Evolutionary conservation across 495 filamentous ascomycete genomes (phyloP), one percentile per base, ranked within the genome.

Genomic region (Aspergillus sclerotioniger): DNA sequence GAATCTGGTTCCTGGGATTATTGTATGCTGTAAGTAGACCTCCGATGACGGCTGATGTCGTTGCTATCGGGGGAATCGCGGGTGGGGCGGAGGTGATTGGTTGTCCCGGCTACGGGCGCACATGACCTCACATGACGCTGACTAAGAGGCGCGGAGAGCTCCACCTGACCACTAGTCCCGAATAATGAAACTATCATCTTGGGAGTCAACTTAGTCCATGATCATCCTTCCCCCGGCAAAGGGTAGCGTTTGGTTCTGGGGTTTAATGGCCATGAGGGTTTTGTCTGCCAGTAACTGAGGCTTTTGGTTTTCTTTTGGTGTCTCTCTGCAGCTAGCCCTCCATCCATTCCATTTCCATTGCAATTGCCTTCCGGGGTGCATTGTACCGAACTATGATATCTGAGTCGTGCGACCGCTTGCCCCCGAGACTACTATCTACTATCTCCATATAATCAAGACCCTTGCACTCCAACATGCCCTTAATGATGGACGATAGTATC

Each of bases 401-500:
- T 41, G 51, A 44, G 41, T 21, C 37, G 28, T 43, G 57, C 39
- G 52, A 53, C 46, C 31, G 31, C 33, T 29, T 44, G 21, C 33
- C 46, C 32, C 44, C 31, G 31, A 25, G 48, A 25, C 25, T 43
- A 25, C 25, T 43, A 46, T 16, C 16, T 57, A 43, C 37, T 10
- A 25, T 32, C 1, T 35, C 8, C 45, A 51, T 48, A 54, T 47
- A 57, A 41, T 32, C 20, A 43, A 45, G 12, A 53, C 49, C 19
- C 3, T 44, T 21, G 10, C 21, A n/a, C 50, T 15, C n/a, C 54
- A 67, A 19, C 35, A 77, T 76, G 70, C 73, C 70, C 51, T 64
- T 80, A 63, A 82, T 79, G 50, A 90, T 90, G 87, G 88, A 90
- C 33, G 82, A 89, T 64, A 77, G 81, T 20, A 78, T 89, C 57